Base-by-base conservation (phyloP, 495 filamentous ascomycete genomes). In the Neurospora sp. region DNA sequence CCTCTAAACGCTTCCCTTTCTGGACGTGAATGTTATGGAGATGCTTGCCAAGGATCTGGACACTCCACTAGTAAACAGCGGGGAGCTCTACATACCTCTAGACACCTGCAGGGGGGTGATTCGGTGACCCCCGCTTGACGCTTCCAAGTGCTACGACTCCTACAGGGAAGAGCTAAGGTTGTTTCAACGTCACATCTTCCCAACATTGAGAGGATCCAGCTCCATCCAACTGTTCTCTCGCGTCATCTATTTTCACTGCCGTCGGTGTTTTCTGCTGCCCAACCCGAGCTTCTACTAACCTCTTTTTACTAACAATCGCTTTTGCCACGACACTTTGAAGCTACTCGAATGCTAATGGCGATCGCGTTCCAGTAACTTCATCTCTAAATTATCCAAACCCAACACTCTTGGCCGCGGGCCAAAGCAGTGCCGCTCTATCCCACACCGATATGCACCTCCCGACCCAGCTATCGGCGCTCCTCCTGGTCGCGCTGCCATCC, bases 401-500 rank as follows among this genome's bases (percentile, higher is more conserved):
- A 66, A 66, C 15, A 62, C 28, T 66, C 54, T 17, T 66, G 2
- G 54, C 6, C 28, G 28, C 54, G 54, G 54, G 24, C 28, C 54
- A 59, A 28, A 59, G 48, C 48, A 59, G 48, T 59, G 21, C 48
- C 45, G n/a, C 9, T 4, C 45, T n/a, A 54, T 54, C 21, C 9
- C 28, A 66, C 28, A 34, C 28, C 54, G 54, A 66, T 34, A 66
- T 66, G 54, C 54, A 66, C 54, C 54, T 66, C 54, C 54, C 54
- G 54, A 66, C 54, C 13, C 54, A 66, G 54, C 28, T 66, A 66
- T 66, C 54, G 54, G 54, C 54, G 28, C 54, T 78, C 62, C 75
- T 84, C 71, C 77, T 82, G 69, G 77, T 83, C 73, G 79, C 80
- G 66, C 74, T 82, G 34, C 82, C 84, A 69, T 78, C 82, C 73